A percentile compares a stretch with the other conserved stretches of the same genome.
Conservation (phyloP, 768 basidiomycete genomes). For the Mycena capillaripes region DNA sequence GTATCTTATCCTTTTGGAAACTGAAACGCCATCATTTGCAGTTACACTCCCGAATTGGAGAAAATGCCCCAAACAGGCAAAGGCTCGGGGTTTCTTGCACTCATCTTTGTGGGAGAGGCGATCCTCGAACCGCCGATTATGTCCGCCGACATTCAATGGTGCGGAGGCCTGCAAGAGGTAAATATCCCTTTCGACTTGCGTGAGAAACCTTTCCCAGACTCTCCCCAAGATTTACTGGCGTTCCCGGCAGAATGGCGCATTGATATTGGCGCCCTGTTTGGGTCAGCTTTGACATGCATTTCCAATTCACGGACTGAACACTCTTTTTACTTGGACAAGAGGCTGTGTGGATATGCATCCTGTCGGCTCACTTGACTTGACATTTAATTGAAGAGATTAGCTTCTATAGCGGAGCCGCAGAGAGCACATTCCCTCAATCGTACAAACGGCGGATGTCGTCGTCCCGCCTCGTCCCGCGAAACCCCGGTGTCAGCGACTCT, state of each 20-base stretch:
- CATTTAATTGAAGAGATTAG: conserved; percentile 20
- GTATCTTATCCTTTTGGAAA: not conserved
- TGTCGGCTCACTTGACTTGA: not conserved
- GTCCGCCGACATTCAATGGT: conserved; percentile 21
- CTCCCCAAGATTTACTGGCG: not conserved
- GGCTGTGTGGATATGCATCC: conserved; percentile 12
- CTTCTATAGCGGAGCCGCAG: not conserved
- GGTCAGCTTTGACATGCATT: not conserved
- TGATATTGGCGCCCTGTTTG: not conserved
- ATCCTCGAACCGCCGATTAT: conserved; percentile 15
- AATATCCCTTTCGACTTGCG: not conserved
- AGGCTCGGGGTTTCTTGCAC: not conserved
- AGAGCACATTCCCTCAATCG: not conserved
- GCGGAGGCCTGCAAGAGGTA: not conserved
- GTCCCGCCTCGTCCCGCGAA: no score
- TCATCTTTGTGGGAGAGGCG: conserved; percentile 5
- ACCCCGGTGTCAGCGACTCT: no score
- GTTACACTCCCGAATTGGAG: not conserved
- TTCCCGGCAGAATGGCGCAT: not conserved
- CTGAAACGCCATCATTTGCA: conserved; percentile 8
- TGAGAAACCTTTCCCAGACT: no score
- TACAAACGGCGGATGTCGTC: no score
- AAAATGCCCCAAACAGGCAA: not conserved
- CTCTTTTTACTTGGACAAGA: conserved; percentile 15
- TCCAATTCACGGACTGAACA: not conserved